These are phyloP conservation scores for Paecilomyces fulvus DNA, from an alignment of 2,329 filamentous ascomycete species.

Conservation along the genomic window DNA sequence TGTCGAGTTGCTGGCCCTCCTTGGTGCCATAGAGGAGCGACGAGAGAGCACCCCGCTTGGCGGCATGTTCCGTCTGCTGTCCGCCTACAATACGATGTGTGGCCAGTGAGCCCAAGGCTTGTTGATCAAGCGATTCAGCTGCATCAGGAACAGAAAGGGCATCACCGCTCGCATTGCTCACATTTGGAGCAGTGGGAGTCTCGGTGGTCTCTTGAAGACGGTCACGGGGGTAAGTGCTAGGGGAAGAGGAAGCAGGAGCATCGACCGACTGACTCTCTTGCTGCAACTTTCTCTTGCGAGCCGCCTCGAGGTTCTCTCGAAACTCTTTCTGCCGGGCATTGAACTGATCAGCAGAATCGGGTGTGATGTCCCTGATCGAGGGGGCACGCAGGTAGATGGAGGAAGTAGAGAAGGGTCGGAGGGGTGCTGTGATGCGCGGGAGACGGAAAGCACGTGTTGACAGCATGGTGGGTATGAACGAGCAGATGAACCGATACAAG, in stretches of 20 bases:
- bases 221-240: slow-evolving; percentile 20
- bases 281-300: slow-evolving; percentile 66
- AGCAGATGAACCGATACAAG: slow-evolving; percentile 2
- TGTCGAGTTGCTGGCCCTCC: slow-evolving; percentile 87
- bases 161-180: slow-evolving; percentile 38
- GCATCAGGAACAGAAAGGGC: slow-evolving; percentile 29
- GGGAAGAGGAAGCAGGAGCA: slow-evolving; percentile 34
- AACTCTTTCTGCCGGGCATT: slow-evolving; percentile 78
- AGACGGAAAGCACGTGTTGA: slow-evolving; percentile 42
- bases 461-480: slow-evolving; percentile 27
- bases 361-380: slow-evolving; percentile 76
- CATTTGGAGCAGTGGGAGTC: slow-evolving; percentile 36
- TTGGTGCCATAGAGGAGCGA: slow-evolving; percentile 95
- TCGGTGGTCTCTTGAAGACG: slow-evolving; percentile 28
- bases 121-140: slow-evolving; percentile 31
- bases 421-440: slow-evolving; percentile 38
- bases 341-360: slow-evolving; percentile 65
- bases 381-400: slow-evolving; percentile 49
- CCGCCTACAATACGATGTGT: slow-evolving; percentile 43
- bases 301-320: slow-evolving; percentile 68
- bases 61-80: slow-evolving; percentile 51
- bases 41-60: slow-evolving; percentile 65
- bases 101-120: slow-evolving; percentile 54
- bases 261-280: slow-evolving; percentile 70
- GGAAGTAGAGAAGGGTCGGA: slow-evolving; percentile 53